phyloP scores from a whole-genome alignment of 2,329 filamentous ascomycete species.

The Bipolaris bicolor region DNA sequence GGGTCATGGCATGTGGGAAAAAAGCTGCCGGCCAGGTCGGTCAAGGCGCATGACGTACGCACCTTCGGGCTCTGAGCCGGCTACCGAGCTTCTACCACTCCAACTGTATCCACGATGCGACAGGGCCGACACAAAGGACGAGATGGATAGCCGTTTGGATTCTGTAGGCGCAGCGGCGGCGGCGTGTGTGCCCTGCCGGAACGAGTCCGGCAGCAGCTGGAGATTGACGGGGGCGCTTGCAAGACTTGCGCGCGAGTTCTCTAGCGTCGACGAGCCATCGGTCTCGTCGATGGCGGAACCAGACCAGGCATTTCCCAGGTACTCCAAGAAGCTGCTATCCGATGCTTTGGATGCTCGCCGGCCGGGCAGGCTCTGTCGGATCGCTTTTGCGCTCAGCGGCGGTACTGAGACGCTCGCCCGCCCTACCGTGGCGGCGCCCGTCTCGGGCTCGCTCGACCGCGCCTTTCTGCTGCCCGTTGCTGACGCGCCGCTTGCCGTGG shows the following conservation, averaged over 20 bases:
- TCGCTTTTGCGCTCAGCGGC: slow-evolving; percentile 54
- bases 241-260: slow-evolving; percentile 21
- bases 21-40: slow-evolving; percentile 1
- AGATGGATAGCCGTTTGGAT: slow-evolving; percentile 72
- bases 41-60: slow-evolving; percentile 33
- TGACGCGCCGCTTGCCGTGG: slow-evolving; percentile 53
- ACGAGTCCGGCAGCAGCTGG: slow-evolving; percentile 57
- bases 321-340: slow-evolving; percentile 50
- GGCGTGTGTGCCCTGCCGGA: slow-evolving; percentile 52
- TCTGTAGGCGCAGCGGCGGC: slow-evolving; percentile 49
- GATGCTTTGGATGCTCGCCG: slow-evolving; percentile 52
- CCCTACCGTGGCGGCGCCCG: slow-evolving; percentile 63
- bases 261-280: slow-evolving; percentile 51
- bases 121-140: slow-evolving; percentile 69
- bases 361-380: slow-evolving; percentile 52
- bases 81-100: slow-evolving; percentile 55
- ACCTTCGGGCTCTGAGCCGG: slow-evolving; percentile 55
- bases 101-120: slow-evolving; percentile 57
- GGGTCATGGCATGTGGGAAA: slow-evolving; percentile 13
- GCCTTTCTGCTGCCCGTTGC: slow-evolving; percentile 60
- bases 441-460: slow-evolving; percentile 65
- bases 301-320: slow-evolving; percentile 28
- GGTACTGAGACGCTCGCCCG: slow-evolving; percentile 70
- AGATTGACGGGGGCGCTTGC: slow-evolving; percentile 26
- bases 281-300: slow-evolving; percentile 58